phyloP scores from a whole-genome alignment of 805 yeast genomes.

The Teunomyces kruisii region DNA sequence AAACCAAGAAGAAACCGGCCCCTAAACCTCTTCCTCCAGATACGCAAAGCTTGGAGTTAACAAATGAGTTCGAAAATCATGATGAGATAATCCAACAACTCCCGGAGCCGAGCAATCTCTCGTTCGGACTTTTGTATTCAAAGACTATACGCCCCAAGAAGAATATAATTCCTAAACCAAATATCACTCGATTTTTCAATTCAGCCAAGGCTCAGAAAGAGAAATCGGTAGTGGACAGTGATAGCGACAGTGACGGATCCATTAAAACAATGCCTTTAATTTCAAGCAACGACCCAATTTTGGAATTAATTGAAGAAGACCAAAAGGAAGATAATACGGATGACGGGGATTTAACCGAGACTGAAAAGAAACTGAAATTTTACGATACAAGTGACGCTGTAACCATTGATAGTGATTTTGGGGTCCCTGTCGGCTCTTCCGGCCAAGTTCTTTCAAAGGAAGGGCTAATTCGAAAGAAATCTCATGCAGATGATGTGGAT shows the following conservation, averaged over 20 bases:
- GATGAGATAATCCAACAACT: background rate
- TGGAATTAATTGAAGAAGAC: constrained; percentile 21
- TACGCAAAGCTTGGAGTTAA: background rate
- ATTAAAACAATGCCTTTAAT: constrained; percentile 9
- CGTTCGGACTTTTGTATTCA: background rate
- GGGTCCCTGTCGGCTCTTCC: constrained; percentile 23
- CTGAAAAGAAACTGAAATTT: constrained; percentile 7
- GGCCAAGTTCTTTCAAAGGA: constrained; percentile 19
- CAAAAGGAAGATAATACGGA: constrained; percentile 12
- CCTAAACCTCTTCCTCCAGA: background rate
- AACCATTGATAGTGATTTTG: constrained; percentile 32
- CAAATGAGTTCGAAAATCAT: background rate
- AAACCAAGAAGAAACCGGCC: background rate
- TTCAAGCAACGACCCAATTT: constrained; percentile 8
- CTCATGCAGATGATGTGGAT: constrained; percentile 7
- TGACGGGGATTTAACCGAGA: constrained; percentile 14
- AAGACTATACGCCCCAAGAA: constrained; percentile 1
- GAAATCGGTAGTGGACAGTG: constrained; percentile 6
- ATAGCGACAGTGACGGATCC: constrained; percentile 15
- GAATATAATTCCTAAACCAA: constrained; percentile 4
- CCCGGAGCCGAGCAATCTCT: background rate
- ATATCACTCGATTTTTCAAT: constrained; percentile 11
- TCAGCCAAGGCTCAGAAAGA: background rate
- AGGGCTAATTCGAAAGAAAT: background rate
- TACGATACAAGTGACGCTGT: constrained; percentile 18